A percentile compares a stretch with the other conserved stretches of the same genome.
Conservation (phyloP, 106 monocot genomes). For the Hemerocallis citrina region DNA sequence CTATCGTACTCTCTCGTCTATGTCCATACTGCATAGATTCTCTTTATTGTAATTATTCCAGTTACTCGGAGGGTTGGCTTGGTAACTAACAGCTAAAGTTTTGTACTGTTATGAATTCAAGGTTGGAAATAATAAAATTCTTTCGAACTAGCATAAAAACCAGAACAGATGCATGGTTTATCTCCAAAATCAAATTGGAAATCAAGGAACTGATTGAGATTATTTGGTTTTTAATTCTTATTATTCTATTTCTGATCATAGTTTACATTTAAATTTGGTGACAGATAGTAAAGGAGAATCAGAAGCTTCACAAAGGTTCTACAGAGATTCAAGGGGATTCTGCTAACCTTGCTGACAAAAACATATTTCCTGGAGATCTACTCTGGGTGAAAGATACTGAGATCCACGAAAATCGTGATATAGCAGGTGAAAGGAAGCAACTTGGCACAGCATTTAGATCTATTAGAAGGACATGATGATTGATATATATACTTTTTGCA, state of each 20-base stretch:
- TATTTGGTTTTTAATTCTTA: neutral
- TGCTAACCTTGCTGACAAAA: constrained; percentile 93
- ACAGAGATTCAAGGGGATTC: constrained; percentile 77
- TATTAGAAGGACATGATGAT: neutral
- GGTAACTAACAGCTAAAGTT: no score
- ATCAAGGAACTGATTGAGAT: neutral
- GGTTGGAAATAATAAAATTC: no score
- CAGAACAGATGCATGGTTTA: no score
- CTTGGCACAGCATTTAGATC: neutral
- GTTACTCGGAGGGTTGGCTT: no score
- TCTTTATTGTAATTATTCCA: no score
- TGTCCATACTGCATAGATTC: no score
- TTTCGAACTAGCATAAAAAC: no score
- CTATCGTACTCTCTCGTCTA: no score
- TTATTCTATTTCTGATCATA: neutral
- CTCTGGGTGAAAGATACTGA: constrained; percentile 86
- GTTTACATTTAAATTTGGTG: constrained; percentile 1
- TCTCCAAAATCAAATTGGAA: no score
- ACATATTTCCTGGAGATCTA: constrained; percentile 89
- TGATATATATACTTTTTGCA: neutral
- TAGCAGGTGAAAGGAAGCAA: constrained; percentile 48
- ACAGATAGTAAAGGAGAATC: constrained; percentile 97
- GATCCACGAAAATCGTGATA: constrained; percentile 91
- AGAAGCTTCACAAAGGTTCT: constrained; percentile 86
- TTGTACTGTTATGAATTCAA: no score